These are phyloP conservation scores for Juncus effusus DNA, from an alignment of 176 grass and related monocot species.

Conservation along the genomic window DNA sequence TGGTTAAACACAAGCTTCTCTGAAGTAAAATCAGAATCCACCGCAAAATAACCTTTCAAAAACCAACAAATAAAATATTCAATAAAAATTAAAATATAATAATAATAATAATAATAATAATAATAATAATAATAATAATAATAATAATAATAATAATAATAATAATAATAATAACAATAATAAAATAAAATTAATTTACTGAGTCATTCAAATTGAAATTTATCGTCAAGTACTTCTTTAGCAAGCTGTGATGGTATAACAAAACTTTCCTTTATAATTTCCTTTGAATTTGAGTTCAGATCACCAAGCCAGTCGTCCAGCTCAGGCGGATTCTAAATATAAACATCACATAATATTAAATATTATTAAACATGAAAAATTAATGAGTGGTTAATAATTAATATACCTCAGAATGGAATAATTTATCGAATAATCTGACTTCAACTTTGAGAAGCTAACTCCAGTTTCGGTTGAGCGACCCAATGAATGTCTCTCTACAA, in stretches of 20 bases:
- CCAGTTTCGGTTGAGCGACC: constrained; percentile 79
- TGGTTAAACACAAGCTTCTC: constrained; percentile 83
- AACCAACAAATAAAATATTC: not conserved
- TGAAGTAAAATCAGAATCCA: constrained; percentile 52
- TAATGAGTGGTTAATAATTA: not conserved
- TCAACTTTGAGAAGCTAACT: constrained; percentile 77
- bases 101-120: no score
- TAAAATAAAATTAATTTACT: constrained; percentile 35
- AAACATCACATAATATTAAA: not conserved
- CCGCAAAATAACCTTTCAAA: constrained; percentile 69
- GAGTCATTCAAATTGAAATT: constrained; percentile 93
- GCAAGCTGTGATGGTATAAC: constrained; percentile 49
- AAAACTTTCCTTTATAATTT: constrained; percentile 72
- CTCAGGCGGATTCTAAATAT: constrained; percentile 70
- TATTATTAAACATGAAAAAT: not conserved
- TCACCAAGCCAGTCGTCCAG: constrained; percentile 84
- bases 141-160: constrained; percentile 1
- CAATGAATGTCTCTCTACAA: constrained; percentile 89
- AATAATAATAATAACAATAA: no score
- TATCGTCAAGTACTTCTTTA: constrained; percentile 51
- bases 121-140: no score
- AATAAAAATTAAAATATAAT: no score
- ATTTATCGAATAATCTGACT: constrained; percentile 83
- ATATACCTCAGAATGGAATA: constrained; percentile 73
- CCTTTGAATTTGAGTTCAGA: constrained; percentile 77